Conservation (phyloP, 345 rosid genomes). For the Rhizophora mangle region DNA sequence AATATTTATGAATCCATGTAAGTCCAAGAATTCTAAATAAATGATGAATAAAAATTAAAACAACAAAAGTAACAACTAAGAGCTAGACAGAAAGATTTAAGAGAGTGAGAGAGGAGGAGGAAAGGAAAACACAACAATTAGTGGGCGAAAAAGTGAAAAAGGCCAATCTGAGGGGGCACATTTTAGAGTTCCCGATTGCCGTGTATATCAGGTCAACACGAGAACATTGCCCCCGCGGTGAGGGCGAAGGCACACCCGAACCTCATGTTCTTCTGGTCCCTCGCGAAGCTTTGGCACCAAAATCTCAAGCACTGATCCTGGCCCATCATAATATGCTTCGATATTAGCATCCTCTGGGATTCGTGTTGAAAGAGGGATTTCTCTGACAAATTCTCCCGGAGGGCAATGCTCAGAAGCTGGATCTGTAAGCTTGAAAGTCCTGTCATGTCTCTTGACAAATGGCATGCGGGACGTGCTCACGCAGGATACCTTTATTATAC, state of each 20-base stretch:
- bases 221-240: constrained; percentile 70
- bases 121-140: constrained; percentile 16
- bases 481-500: constrained; percentile 26
- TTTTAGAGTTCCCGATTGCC: constrained; percentile 9
- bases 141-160: constrained; percentile 15
- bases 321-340: constrained; percentile 27
- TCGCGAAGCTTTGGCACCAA: constrained; percentile 28
- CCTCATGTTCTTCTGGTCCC: constrained; percentile 31
- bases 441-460: constrained; percentile 23
- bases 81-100: neutral
- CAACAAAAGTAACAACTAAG: constrained; percentile 16
- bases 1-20: neutral
- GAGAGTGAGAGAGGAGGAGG: neutral
- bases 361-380: constrained; percentile 25
- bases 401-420: constrained; percentile 27
- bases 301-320: constrained; percentile 24
- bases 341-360: constrained; percentile 26
- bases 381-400: constrained; percentile 28
- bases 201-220: constrained; percentile 58
- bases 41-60: constrained; percentile 7
- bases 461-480: constrained; percentile 29
- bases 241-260: constrained; percentile 22
- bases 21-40: neutral
- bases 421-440: constrained; percentile 30
- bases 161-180: constrained; percentile 5